These are phyloP conservation scores for Zygoascus flipseniorum DNA, from an alignment of 805 yeast species.

Conservation along the genomic window DNA sequence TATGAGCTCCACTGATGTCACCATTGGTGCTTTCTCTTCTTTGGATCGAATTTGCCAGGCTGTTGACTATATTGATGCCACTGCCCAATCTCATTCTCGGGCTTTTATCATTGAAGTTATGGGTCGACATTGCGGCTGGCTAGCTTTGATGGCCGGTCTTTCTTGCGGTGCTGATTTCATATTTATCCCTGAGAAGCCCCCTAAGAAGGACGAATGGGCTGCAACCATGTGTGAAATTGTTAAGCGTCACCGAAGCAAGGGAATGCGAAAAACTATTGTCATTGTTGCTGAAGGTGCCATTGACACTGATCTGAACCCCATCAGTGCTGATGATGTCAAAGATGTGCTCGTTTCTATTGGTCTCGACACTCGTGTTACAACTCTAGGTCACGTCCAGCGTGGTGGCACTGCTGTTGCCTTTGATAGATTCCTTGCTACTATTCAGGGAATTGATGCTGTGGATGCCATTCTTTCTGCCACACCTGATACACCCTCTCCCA, in stretches of 20 bases:
- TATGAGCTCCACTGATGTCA: slow-evolving; percentile 94
- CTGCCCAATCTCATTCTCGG: slow-evolving; percentile 93
- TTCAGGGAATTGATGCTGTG: slow-evolving; percentile 97
- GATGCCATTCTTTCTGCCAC: slow-evolving; percentile 83
- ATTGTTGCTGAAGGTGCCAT: slow-evolving; percentile 98
- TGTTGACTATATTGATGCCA: slow-evolving; percentile 95
- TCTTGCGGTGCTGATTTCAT: slow-evolving; percentile 94
- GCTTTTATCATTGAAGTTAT: slow-evolving; percentile 97
- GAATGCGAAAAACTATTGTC: slow-evolving; percentile 90
- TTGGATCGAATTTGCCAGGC: slow-evolving; percentile 87
- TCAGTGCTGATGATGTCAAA: slow-evolving; percentile 72
- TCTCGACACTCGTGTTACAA: slow-evolving; percentile 89
- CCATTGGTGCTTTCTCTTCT: slow-evolving; percentile 94
- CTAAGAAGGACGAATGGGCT: slow-evolving; percentile 65
- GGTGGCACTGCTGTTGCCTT: slow-evolving; percentile 98
- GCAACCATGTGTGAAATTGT: slow-evolving; percentile 70
- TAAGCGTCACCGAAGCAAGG: slow-evolving; percentile 69
- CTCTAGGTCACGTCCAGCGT: slow-evolving; percentile 95
- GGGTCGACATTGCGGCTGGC: slow-evolving; percentile 99
- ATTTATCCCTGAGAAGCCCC: slow-evolving; percentile 91
- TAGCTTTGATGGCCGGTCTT: slow-evolving; percentile 94
- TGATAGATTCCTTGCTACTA: slow-evolving; percentile 83
- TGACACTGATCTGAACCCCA: slow-evolving; percentile 69
- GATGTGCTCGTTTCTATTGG: slow-evolving; percentile 77
- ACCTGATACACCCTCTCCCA: slow-evolving; percentile 88